These are phyloP conservation scores for Globisporangium sylvaticum DNA, from an alignment of 352 stramenopile species.

Conservation along the genomic window DNA sequence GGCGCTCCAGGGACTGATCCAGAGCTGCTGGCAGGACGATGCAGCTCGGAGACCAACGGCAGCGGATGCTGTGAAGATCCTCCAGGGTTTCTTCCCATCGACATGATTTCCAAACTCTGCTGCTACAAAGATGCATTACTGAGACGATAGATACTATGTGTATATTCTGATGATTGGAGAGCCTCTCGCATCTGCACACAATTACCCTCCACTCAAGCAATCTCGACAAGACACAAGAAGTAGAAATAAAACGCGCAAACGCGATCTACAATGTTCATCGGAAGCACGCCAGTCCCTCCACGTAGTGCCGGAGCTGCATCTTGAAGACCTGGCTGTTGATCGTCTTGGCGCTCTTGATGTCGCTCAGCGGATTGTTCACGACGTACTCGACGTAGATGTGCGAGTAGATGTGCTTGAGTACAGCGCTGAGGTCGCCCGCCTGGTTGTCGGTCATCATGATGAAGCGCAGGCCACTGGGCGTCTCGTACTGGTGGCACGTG, in stretches of 20 bases:
- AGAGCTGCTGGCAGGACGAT: conserved; percentile 65
- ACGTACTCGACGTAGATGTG: conserved; percentile 90
- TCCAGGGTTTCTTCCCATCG: conserved; percentile 46
- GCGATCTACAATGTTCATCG: conserved; percentile 26
- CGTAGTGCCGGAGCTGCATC: conserved; percentile 65
- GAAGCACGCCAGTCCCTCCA: conserved; percentile 70
- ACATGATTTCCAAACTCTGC: conserved; percentile 6
- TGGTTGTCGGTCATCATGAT: conserved; percentile 90
- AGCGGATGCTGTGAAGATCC: conserved; percentile 31
- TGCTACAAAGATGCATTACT: neutral
- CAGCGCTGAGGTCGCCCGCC: conserved; percentile 71
- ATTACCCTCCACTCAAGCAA: too few species aligned
- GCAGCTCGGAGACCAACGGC: conserved; percentile 40
- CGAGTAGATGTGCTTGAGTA: conserved; percentile 86
- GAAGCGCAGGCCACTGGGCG: conserved; percentile 84
- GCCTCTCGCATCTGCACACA: too few species aligned
- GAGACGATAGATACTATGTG: neutral
- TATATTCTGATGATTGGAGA: neutral
- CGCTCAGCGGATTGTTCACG: conserved; percentile 86
- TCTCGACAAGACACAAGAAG: neutral
- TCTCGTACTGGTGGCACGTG: conserved; percentile 91
- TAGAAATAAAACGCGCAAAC: neutral
- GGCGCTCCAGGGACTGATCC: conserved; percentile 59
- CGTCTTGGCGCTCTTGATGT: conserved; percentile 63
- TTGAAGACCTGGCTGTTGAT: conserved; percentile 82